phyloP scores from a whole-genome alignment of 164 flowering plant species.

The Protea cynaroides region DNA sequence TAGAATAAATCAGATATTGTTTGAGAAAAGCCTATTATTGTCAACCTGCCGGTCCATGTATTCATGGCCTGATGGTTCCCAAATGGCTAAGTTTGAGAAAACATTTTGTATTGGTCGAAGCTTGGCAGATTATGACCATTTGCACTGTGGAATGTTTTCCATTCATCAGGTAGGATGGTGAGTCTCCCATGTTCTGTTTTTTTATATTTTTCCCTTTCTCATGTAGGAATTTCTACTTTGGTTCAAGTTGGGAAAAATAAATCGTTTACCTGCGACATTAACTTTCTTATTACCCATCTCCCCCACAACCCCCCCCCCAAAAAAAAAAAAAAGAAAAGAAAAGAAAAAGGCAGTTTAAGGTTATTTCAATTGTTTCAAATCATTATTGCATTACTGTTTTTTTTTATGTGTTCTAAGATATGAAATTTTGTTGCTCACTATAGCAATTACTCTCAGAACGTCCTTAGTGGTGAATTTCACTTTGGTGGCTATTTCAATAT shows the following conservation, averaged over 20 bases:
- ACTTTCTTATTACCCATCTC: no score
- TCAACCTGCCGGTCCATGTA: not conserved
- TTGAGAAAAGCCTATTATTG: slow-evolving; percentile 4
- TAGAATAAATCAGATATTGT: not conserved
- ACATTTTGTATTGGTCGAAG: slow-evolving; percentile 2
- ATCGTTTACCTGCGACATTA: not conserved
- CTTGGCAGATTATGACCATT: slow-evolving; percentile 3
- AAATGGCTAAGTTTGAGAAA: slow-evolving; percentile 3
- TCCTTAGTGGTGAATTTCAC: no score
- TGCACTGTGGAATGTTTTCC: slow-evolving; percentile 13
- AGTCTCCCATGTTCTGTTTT: slow-evolving; percentile 25
- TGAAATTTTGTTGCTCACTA: not conserved
- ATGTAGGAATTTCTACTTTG: not conserved
- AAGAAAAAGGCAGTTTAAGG: not conserved
- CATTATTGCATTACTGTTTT: no score
- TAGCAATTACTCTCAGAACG: no score
- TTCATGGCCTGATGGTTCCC: slow-evolving; percentile 4
- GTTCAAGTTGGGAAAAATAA: not conserved
- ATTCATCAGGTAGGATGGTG: slow-evolving; percentile 79
- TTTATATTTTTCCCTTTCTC: not conserved
- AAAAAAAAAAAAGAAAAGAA: no score
- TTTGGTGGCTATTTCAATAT: no score
- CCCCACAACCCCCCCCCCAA: no score
- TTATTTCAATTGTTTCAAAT: not conserved
- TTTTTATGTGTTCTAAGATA: not conserved